Evolutionary conservation across 2,329 filamentous ascomycete species (phyloP).

Genomic region (Calonectria pseudoturangicola): DNA sequence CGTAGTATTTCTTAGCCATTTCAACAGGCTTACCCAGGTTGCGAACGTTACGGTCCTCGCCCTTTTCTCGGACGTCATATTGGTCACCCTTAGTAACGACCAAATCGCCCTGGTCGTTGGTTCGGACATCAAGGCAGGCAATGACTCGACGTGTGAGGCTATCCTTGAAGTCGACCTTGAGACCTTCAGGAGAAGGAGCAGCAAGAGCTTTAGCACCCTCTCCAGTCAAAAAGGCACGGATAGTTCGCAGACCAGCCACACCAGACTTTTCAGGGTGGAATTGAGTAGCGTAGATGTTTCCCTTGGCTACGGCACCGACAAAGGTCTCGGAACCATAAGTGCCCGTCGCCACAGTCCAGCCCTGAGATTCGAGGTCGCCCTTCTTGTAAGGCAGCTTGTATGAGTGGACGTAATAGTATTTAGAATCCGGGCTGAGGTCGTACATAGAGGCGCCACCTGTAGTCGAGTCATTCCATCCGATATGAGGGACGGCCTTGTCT

Average conservation of each 20-base stretch:
- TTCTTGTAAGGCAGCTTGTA: slow-evolving; percentile 87
- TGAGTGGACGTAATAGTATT: slow-evolving; percentile 99
- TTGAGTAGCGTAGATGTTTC: slow-evolving; percentile 92
- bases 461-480: slow-evolving; percentile 97
- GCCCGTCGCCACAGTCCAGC: slow-evolving; percentile 94
- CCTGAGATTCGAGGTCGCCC: slow-evolving; percentile 84
- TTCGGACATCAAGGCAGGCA: slow-evolving; percentile 94
- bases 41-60: slow-evolving; percentile 78
- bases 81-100: slow-evolving; percentile 99
- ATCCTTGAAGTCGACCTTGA: slow-evolving; percentile 63
- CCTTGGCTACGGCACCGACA: slow-evolving; percentile 90
- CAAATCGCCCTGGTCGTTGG: slow-evolving; percentile 94
- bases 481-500: slow-evolving; percentile 96
- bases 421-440: slow-evolving; percentile 85
- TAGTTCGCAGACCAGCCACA: slow-evolving; percentile 86
- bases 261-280: slow-evolving; percentile 99
- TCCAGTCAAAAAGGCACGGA: slow-evolving; percentile 91
- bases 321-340: slow-evolving; percentile 93
- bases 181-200: slow-evolving; percentile 6
- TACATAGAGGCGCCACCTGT: slow-evolving; percentile 78
- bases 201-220: slow-evolving; percentile 67
- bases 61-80: slow-evolving; percentile 97
- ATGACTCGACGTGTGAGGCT: slow-evolving; percentile 95
- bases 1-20: slow-evolving; percentile 94
- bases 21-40: slow-evolving; percentile 98